Percentiles rank a stretch among this genome's conserved stretches.
These are phyloP conservation scores for Claviceps sp. DNA, from an alignment of 2,329 filamentous ascomycete genomes.

Conservation along the genomic window DNA sequence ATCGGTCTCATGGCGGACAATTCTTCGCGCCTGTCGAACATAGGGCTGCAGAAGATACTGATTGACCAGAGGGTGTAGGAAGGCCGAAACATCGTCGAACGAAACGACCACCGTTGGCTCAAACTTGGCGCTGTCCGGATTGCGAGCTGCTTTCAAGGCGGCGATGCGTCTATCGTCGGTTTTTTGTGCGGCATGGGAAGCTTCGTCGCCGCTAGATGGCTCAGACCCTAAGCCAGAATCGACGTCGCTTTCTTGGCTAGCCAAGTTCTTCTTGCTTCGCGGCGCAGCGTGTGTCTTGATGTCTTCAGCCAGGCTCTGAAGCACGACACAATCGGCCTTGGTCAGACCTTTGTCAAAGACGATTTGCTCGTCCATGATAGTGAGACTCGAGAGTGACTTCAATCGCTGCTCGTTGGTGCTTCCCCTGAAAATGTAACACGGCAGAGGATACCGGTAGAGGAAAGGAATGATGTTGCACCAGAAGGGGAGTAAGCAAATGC, in stretches of 20 bases:
- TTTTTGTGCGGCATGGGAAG: neutral
- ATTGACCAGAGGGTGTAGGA: slow-evolving; percentile 26
- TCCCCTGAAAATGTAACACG: neutral
- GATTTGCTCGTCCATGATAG: slow-evolving; percentile 14
- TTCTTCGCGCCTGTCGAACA: slow-evolving; percentile 35
- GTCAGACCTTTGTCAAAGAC: slow-evolving; percentile 27
- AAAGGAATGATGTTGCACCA: neutral
- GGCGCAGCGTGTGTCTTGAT: slow-evolving; percentile 12
- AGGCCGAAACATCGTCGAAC: slow-evolving; percentile 25
- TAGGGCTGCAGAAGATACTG: slow-evolving; percentile 46
- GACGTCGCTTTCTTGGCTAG: neutral
- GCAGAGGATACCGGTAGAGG: neutral
- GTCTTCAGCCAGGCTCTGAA: slow-evolving; percentile 26
- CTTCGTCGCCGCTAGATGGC: slow-evolving; percentile 2
- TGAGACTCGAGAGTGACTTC: neutral
- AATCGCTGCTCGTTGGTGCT: neutral
- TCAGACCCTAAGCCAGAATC: slow-evolving; percentile 8
- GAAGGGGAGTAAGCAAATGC: neutral
- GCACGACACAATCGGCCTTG: slow-evolving; percentile 25
- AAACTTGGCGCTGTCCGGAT: slow-evolving; percentile 26
- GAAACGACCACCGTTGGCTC: slow-evolving; percentile 33
- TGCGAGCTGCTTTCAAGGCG: slow-evolving; percentile 26
- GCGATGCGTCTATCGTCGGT: slow-evolving; percentile 13
- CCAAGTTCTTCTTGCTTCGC: neutral
- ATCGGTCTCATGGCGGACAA: slow-evolving; percentile 56